Base-by-base conservation (phyloP, 2,329 filamentous ascomycete genomes). In the Plectosphaerella sp. region DNA sequence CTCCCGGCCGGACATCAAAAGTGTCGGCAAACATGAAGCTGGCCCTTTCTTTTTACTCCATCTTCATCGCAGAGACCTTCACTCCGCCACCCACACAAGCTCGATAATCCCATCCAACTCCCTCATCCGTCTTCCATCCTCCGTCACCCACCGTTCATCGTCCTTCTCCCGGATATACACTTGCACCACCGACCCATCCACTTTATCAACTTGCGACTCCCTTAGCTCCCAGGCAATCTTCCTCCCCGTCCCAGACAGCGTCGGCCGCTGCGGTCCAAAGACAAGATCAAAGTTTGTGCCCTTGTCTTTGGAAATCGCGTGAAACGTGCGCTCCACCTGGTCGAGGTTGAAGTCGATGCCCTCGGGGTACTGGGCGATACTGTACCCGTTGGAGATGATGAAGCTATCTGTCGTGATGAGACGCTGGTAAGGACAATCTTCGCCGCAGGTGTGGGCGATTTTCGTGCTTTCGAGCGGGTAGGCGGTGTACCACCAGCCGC, bases 371-470 rank as follows among this genome's bases (percentile, higher is more conserved):
- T 47, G 45, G 5, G 45, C 45, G 28, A 47, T 22, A 8, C 45
- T 47, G 58, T 82, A 82, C 1, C 79, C 75, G 52, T 76, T 76
- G 48, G 74, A 68, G 8, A 78, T 64, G 4, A 76, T 64, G 72
- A 74, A 77, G 58, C 69, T 66, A 57, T 75, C 72, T 41, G 59
- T 62, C 58, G 76, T 76, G 43, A 65, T 58, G 54, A 73, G 76
- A 7, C 73, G 69, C 57, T 76, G 73, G 56, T 76, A 67, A 59
- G 74, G 75, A 56, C 73, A 75, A 14, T 66, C 62, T 48, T 75
- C 71, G 18, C 74, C 73, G 56, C 73, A 75, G 8, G 67, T 60
- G 24, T 69, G 67, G 0, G 72, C 62, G 16, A 77, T 67, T 47
- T 67, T 64, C 55, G 65, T 69, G 15, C 70, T 64, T n/a, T 69